phyloP scores from a whole-genome alignment of 2,329 filamentous ascomycete species.

The Ceratocystis colombiana region DNA sequence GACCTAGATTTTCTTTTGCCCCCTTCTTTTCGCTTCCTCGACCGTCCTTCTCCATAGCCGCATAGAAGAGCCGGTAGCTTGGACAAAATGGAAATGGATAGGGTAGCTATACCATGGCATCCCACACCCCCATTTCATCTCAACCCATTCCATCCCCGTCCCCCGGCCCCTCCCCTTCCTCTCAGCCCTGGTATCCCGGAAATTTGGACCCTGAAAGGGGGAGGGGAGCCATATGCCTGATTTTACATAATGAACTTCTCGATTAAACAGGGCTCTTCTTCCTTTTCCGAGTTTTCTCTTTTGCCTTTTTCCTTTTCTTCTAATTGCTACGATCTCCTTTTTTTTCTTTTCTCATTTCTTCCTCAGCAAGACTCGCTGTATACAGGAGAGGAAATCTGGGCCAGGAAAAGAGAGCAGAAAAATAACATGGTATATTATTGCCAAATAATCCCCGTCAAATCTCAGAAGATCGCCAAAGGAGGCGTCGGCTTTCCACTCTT shows the following conservation, averaged over 20 bases:
- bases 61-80: background rate
- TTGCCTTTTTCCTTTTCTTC: background rate
- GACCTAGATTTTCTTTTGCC: background rate
- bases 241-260: constrained; percentile 12
- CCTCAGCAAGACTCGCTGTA: background rate
- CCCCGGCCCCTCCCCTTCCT: background rate
- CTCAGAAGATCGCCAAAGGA: constrained; percentile 7
- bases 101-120: background rate
- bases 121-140: background rate
- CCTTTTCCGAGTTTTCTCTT: constrained; percentile 9
- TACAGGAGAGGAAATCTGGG: background rate
- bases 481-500: constrained; percentile 4
- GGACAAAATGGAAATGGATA: constrained; percentile 4
- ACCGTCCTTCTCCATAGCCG: background rate
- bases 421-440: background rate
- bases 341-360: background rate
- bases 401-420: background rate
- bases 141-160: background rate
- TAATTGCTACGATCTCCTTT: constrained; percentile 3
- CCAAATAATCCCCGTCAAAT: constrained; percentile 3
- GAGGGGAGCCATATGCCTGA: constrained; percentile 3
- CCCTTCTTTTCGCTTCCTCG: background rate
- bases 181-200: constrained; percentile 11
- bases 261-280: background rate
- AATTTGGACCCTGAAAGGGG: constrained; percentile 11